Percentiles rank a stretch among this genome's conserved stretches.
Evolutionary conservation across 2,329 filamentous ascomycete species (phyloP).

Genomic region (Lachnellula suecica): DNA sequence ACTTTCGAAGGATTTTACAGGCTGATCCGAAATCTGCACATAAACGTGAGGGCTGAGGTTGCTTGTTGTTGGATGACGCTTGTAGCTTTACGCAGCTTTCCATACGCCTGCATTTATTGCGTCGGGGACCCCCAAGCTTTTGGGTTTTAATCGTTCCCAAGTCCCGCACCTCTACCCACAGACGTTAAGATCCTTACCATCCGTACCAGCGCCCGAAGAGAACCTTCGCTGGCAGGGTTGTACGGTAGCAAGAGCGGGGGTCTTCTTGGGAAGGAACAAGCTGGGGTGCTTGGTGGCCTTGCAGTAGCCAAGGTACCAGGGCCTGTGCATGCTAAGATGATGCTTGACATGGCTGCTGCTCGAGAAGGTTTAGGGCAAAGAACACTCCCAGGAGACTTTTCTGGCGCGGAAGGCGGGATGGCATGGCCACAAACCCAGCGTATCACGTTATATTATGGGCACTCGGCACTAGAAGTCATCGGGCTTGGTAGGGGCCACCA

Average conservation of each 20-base stretch:
- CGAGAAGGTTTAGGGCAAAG: conserved; percentile 3
- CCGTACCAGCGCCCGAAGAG: conserved; percentile 14
- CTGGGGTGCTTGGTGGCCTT: conserved; percentile 21
- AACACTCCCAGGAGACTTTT: conserved; percentile 6
- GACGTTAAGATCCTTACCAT: conserved; percentile 22
- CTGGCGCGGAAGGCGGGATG: conserved; percentile 27
- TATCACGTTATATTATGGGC: conserved; percentile 26
- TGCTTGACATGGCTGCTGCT: conserved; percentile 18
- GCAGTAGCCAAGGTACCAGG: conserved; percentile 17
- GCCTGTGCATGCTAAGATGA: conserved; percentile 14
- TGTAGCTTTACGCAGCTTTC: conserved; percentile 23
- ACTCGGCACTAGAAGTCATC: not conserved
- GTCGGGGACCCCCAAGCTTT: conserved; percentile 25
- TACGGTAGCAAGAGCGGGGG: conserved; percentile 20
- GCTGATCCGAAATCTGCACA: conserved; percentile 15
- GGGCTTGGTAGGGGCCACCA: not conserved
- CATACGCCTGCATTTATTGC: conserved; percentile 18
- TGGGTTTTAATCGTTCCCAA: conserved; percentile 21
- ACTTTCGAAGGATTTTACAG: conserved; percentile 17
- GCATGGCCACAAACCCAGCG: conserved; percentile 20
- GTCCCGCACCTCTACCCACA: conserved; percentile 29
- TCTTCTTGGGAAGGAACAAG: conserved; percentile 17
- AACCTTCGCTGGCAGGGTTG: conserved; percentile 17
- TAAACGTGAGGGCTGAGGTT: conserved; percentile 16
- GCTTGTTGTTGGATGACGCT: conserved; percentile 27